Evolutionary conservation across 1,284 basidiomycete genomes (phyloP).

Genomic region (Trametes polyzona): DNA sequence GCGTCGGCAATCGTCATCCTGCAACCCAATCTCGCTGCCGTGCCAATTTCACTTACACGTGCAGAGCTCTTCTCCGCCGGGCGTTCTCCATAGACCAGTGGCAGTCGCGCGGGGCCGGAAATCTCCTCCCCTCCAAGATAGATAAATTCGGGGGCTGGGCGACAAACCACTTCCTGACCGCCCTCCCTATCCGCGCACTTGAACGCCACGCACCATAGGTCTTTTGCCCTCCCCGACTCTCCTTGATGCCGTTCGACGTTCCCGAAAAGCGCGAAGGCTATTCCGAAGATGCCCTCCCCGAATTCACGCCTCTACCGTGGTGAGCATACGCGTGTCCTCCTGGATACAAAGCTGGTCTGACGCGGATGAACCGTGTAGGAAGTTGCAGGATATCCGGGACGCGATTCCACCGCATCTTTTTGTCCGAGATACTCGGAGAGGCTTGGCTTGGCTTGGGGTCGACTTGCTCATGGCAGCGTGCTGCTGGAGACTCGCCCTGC

Average conservation of each 20-base stretch:
- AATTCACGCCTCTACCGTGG: slow-evolving; percentile 50
- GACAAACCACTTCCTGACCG: background rate
- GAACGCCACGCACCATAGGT: background rate
- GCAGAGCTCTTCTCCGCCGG: slow-evolving; percentile 18
- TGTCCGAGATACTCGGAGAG: slow-evolving; percentile 31
- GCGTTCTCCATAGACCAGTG: slow-evolving; percentile 21
- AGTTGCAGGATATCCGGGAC: slow-evolving; percentile 55
- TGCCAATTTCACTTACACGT: slow-evolving; percentile 15
- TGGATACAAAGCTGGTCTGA: background rate
- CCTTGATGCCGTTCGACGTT: background rate
- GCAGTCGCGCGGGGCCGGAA: slow-evolving; percentile 19
- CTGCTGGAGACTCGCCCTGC: slow-evolving; percentile 48
- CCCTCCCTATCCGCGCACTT: background rate
- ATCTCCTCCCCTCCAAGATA: slow-evolving; percentile 21
- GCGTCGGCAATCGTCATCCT: background rate
- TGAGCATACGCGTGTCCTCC: slow-evolving; percentile 2
- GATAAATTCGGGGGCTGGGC: slow-evolving; percentile 15
- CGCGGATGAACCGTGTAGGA: slow-evolving; percentile 28
- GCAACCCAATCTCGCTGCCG: background rate
- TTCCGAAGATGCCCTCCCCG: slow-evolving; percentile 44
- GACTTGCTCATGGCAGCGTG: slow-evolving; percentile 51
- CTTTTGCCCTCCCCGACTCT: background rate
- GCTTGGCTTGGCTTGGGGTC: slow-evolving; percentile 37
- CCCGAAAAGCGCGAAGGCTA: slow-evolving; percentile 1
- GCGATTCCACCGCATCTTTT: slow-evolving; percentile 53